phyloP scores from a whole-genome alignment of 768 basidiomycete genomes.

The Dictyophora rubrovolvata region DNA sequence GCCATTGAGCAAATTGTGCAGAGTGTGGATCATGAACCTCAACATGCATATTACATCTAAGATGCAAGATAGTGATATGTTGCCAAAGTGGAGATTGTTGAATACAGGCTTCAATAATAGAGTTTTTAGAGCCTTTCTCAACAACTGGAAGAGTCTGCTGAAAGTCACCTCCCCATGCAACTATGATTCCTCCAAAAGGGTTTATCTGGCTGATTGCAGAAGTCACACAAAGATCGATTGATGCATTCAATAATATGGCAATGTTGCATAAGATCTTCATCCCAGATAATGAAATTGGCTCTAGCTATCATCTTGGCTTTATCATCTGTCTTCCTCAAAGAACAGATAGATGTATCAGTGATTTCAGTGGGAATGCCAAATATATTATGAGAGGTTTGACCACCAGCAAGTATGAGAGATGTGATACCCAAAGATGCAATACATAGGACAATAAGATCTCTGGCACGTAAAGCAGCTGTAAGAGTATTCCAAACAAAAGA shows the following conservation, averaged over 20 bases:
- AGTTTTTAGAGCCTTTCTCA: slow-evolving; percentile 22
- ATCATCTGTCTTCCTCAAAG: slow-evolving; percentile 23
- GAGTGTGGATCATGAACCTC: slow-evolving; percentile 17
- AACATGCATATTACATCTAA: slow-evolving; percentile 33
- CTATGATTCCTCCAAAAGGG: slow-evolving; percentile 34
- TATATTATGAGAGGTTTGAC: slow-evolving; percentile 35
- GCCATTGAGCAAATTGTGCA: slow-evolving; percentile 26
- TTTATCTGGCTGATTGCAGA: slow-evolving; percentile 4
- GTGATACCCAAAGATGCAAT: slow-evolving; percentile 43
- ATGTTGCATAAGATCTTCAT: slow-evolving; percentile 33
- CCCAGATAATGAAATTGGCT: slow-evolving; percentile 33
- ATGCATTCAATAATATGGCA: slow-evolving; percentile 29
- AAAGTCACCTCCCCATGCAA: slow-evolving; percentile 42
- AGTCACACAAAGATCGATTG: slow-evolving; percentile 21
- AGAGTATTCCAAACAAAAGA: slow-evolving; percentile 33
- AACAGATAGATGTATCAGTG: slow-evolving; percentile 22
- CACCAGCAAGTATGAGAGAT: slow-evolving; percentile 31
- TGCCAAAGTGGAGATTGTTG: slow-evolving; percentile 30
- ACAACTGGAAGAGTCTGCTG: slow-evolving; percentile 38
- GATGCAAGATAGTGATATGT: slow-evolving; percentile 22
- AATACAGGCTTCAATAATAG: slow-evolving; percentile 30
- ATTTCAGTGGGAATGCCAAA: slow-evolving; percentile 38
- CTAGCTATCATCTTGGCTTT: slow-evolving; percentile 23
- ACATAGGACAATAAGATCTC: slow-evolving; percentile 30
- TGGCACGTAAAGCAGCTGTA: slow-evolving; percentile 18